phyloP scores from a whole-genome alignment of 2,329 filamentous ascomycete genomes.

The Penicillium sp. region DNA sequence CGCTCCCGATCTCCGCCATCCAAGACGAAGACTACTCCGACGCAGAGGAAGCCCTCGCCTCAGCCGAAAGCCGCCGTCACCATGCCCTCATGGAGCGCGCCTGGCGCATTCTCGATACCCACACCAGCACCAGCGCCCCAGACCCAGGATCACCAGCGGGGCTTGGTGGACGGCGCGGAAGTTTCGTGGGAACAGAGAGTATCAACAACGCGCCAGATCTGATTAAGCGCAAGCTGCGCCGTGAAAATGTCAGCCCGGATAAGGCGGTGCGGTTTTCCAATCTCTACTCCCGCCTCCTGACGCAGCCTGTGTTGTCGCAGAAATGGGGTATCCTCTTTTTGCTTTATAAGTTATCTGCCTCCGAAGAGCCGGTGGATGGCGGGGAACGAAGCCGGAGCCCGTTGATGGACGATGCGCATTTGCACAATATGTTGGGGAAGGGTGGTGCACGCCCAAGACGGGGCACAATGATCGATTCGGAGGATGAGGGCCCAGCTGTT shows the following conservation, averaged over 20 bases:
- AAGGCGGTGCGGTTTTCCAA: conserved; percentile 80
- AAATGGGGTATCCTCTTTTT: conserved; percentile 97
- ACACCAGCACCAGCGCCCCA: conserved; percentile 16
- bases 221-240: conserved; percentile 79
- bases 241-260: conserved; percentile 62
- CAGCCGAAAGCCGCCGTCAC: conserved; percentile 33
- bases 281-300: conserved; percentile 76
- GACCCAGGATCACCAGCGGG: conserved; percentile 23
- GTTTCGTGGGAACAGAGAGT: conserved; percentile 33
- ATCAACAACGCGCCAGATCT: conserved; percentile 87
- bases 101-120: conserved; percentile 32
- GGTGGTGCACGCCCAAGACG: conserved; percentile 18
- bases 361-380: conserved; percentile 25
- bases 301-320: conserved; percentile 83
- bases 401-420: conserved; percentile 32
- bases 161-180: conserved; percentile 23
- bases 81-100: conserved; percentile 29
- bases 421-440: conserved; percentile 32
- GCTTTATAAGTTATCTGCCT: conserved; percentile 71
- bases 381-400: conserved; percentile 31
- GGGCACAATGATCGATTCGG: conserved; percentile 22
- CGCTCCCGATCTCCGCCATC: conserved; percentile 26
- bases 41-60: conserved; percentile 29
- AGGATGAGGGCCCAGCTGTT: conserved; percentile 32
- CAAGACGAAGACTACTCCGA: conserved; percentile 26